Evolutionary conservation across 305 asterid genomes (phyloP).

Genomic region (Solanum aculeatissimum): DNA sequence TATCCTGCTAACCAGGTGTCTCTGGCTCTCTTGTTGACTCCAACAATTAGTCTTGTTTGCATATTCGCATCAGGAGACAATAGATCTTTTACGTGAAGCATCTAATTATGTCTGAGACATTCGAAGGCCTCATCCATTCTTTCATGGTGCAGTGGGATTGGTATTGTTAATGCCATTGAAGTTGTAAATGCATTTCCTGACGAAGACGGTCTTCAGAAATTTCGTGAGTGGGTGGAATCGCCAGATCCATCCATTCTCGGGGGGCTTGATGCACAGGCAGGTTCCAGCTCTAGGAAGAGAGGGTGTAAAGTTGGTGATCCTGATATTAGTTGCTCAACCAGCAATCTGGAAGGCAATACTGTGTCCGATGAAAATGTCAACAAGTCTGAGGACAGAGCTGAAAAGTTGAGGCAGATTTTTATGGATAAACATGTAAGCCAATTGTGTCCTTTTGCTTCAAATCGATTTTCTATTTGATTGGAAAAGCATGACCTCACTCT

Average conservation of each 20-base stretch:
- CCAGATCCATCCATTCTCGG: slow-evolving; percentile 92
- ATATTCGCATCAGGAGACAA: not conserved
- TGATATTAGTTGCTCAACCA: slow-evolving; percentile 8
- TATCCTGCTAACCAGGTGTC: not conserved
- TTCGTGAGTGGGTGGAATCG: slow-evolving; percentile 95
- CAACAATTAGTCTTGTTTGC: not conserved
- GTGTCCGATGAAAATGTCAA: slow-evolving; percentile 11
- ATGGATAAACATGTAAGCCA: slow-evolving; percentile 75
- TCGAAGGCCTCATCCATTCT: not conserved
- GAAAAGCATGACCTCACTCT: not conserved
- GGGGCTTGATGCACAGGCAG: slow-evolving; percentile 35
- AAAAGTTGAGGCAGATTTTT: slow-evolving; percentile 51
- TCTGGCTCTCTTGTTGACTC: not conserved
- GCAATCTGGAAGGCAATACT: slow-evolving; percentile 20
- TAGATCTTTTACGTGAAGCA: not conserved
- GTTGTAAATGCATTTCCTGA: slow-evolving; percentile 93
- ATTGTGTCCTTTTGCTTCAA: not conserved
- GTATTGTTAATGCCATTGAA: slow-evolving; percentile 95
- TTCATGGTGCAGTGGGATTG: slow-evolving; percentile 62
- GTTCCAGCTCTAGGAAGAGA: slow-evolving; percentile 29
- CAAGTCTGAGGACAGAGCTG: slow-evolving; percentile 22
- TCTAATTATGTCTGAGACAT: not conserved
- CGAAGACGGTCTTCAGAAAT: slow-evolving; percentile 70
- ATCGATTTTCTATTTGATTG: not conserved
- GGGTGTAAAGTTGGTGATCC: slow-evolving; percentile 27